These are phyloP conservation scores for Clonostachys solani DNA, from an alignment of 2,329 filamentous ascomycete genomes.

Conservation along the genomic window DNA sequence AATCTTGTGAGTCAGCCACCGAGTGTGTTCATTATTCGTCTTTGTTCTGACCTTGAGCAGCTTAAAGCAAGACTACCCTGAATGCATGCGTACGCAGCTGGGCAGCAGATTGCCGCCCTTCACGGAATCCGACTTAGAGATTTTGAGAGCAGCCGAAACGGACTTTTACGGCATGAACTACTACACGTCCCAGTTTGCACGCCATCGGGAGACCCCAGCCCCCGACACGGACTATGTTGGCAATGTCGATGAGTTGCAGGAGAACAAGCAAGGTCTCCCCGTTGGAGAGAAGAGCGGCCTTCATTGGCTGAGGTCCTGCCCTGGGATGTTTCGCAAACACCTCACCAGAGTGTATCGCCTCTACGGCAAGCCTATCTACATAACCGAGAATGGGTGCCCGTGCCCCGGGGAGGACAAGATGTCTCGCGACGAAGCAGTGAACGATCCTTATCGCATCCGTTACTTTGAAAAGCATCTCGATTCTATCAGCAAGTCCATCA, in stretches of 20 bases:
- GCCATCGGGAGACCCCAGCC: slow-evolving; percentile 14
- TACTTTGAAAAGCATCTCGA: slow-evolving; percentile 33
- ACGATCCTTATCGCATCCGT: slow-evolving; percentile 26
- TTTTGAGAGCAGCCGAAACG: slow-evolving; percentile 14
- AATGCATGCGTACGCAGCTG: slow-evolving; percentile 26
- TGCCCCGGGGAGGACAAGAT: slow-evolving; percentile 27
- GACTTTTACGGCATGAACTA: slow-evolving; percentile 36
- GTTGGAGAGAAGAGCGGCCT: slow-evolving; percentile 24
- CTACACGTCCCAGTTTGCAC: slow-evolving; percentile 30
- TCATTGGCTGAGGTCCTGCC: slow-evolving; percentile 24
- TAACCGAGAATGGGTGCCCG: slow-evolving; percentile 26
- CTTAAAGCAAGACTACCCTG: slow-evolving; percentile 23
- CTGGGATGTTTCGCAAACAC: slow-evolving; percentile 18
- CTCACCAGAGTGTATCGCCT: slow-evolving; percentile 14
- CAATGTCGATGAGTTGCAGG: slow-evolving; percentile 22
- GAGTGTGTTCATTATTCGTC: too few relatives aligned
- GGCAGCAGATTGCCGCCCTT: slow-evolving; percentile 21
- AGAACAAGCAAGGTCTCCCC: slow-evolving; percentile 17
- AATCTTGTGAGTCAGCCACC: slow-evolving; percentile 21
- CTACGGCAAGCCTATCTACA: slow-evolving; percentile 18
- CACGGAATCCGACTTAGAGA: slow-evolving; percentile 14
- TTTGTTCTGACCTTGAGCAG: slow-evolving; percentile 3
- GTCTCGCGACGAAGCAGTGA: slow-evolving; percentile 23
- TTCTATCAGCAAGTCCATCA: slow-evolving; percentile 20
- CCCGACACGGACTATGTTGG: slow-evolving; percentile 22